phyloP scores from a whole-genome alignment of 306 rosid species.

The Mimosa pudica region DNA sequence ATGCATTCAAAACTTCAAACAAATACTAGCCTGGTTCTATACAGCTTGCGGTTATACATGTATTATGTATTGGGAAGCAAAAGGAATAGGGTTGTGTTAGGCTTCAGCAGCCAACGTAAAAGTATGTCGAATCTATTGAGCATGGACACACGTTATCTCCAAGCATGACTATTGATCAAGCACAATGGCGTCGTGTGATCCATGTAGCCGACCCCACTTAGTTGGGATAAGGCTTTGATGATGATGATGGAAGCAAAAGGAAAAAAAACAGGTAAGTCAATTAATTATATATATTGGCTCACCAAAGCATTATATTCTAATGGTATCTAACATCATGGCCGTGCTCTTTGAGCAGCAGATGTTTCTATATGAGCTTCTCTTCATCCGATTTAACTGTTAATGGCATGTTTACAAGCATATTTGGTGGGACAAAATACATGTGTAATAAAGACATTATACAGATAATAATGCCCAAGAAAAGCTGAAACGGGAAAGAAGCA shows the following conservation, averaged over 20 bases:
- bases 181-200: too few species aligned
- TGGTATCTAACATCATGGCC: conserved; percentile 46
- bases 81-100: too few species aligned
- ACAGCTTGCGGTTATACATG: not conserved
- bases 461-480: conserved; percentile 80
- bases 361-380: conserved; percentile 63
- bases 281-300: conserved; percentile 10
- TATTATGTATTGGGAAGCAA: conserved; percentile 12
- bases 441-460: conserved; percentile 93
- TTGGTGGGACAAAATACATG: conserved; percentile 93
- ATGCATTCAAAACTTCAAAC: conserved; percentile 1
- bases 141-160: too few species aligned
- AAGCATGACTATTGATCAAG: too few species aligned
- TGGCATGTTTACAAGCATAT: conserved; percentile 70
- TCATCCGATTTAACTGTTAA: conserved; percentile 59
- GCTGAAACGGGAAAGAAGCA: conserved; percentile 54
- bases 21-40: not conserved
- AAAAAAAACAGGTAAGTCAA: not conserved
- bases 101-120: too few species aligned
- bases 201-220: too few species aligned
- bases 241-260: conserved; percentile 22
- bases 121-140: too few species aligned
- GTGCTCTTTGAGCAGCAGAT: conserved; percentile 63
- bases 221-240: too few species aligned
- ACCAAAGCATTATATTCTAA: conserved; percentile 36